These are phyloP conservation scores for Aureobasidium sp. DNA, from an alignment of 2,329 filamentous ascomycete genomes.

Conservation along the genomic window DNA sequence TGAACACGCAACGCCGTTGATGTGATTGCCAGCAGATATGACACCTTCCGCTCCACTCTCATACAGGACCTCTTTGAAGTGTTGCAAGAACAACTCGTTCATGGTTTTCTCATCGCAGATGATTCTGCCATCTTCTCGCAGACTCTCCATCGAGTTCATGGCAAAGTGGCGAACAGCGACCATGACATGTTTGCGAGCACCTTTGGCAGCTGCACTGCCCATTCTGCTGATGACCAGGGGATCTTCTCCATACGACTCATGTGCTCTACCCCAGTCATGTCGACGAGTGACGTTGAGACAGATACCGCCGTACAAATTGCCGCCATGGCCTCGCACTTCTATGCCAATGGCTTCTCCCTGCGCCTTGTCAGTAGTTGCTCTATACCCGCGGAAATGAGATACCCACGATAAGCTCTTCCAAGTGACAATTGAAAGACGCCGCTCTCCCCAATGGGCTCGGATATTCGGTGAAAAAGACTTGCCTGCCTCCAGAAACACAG, in stretches of 20 bases:
- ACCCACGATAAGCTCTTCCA: slow-evolving; percentile 5
- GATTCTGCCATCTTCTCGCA: slow-evolving; percentile 26
- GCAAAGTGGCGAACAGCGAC: slow-evolving; percentile 29
- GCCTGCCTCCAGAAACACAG: not conserved
- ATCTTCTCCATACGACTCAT: slow-evolving; percentile 15
- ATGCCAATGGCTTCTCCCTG: slow-evolving; percentile 7
- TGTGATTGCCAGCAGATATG: slow-evolving; percentile 20
- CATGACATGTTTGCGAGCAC: slow-evolving; percentile 20
- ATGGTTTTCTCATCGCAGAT: slow-evolving; percentile 24
- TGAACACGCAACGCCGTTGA: slow-evolving; percentile 19
- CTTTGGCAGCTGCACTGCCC: slow-evolving; percentile 4
- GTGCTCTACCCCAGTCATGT: slow-evolving; percentile 9
- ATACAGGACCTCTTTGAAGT: slow-evolving; percentile 19
- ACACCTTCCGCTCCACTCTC: slow-evolving; percentile 17
- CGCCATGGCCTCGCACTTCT: slow-evolving; percentile 12
- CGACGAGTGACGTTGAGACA: slow-evolving; percentile 13
- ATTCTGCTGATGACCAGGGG: slow-evolving; percentile 8
- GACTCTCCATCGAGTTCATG: slow-evolving; percentile 29
- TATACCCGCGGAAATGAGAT: no score
- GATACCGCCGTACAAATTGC: slow-evolving; percentile 10
- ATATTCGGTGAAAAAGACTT: not conserved
- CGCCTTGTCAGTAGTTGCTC: not conserved
- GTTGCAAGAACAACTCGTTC: slow-evolving; percentile 25
- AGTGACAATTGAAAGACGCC: not conserved
- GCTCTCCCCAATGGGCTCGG: slow-evolving; percentile 1